phyloP scores from a whole-genome alignment of 768 basidiomycete genomes.

The Rhizopogon sp. region DNA sequence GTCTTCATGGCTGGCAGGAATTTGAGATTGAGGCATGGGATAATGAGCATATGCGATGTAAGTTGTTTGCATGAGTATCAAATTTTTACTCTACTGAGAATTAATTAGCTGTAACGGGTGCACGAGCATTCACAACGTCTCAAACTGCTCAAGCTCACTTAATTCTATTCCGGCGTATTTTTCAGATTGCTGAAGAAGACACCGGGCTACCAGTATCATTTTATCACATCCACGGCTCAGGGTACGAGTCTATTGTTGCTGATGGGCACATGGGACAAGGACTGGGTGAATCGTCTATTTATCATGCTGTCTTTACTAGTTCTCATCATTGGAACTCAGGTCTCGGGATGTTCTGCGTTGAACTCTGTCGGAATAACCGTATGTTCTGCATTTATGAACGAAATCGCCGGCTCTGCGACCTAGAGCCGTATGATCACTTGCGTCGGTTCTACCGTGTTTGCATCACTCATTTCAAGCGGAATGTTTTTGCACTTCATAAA shows the following conservation, averaged over 20 bases:
- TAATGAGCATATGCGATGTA: conserved; percentile 6
- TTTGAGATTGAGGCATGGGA: conserved; percentile 16
- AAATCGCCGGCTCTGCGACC: conserved; percentile 3
- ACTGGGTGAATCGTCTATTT: conserved; percentile 4
- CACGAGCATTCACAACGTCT: conserved; percentile 20
- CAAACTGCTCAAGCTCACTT: conserved; percentile 20
- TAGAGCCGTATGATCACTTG: conserved; percentile 24
- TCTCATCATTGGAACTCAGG: conserved; percentile 3
- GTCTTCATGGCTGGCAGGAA: conserved; percentile 10
- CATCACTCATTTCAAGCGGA: conserved; percentile 15
- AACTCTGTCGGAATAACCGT: background rate
- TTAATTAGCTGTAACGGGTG: conserved; percentile 13
- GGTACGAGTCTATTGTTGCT: conserved; percentile 15
- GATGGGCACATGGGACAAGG: conserved; percentile 20
- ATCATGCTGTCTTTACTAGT: background rate
- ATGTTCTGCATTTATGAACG: conserved; percentile 1
- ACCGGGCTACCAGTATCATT: conserved; percentile 15
- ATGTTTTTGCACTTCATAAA: conserved; percentile 8
- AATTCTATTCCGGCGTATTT: conserved; percentile 18
- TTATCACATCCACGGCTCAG: conserved; percentile 18
- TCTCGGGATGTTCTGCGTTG: conserved; percentile 9
- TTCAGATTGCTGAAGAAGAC: conserved; percentile 14
- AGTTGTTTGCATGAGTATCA: background rate
- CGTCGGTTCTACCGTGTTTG: conserved; percentile 16
- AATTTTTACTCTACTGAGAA: background rate